Conservation (phyloP, 805 yeast genomes). For the Pichia phayaonensis region DNA sequence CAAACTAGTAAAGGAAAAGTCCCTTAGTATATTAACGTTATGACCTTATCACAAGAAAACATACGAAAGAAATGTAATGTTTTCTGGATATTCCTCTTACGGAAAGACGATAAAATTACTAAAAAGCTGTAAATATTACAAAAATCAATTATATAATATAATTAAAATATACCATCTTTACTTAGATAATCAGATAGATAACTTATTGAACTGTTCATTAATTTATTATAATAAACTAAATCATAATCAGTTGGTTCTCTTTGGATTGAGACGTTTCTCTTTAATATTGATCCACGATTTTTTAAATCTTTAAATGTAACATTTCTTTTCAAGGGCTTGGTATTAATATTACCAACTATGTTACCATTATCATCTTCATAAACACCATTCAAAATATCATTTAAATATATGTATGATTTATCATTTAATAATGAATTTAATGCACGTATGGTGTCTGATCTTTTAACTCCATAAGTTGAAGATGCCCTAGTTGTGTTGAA, state of each 20-base stretch:
- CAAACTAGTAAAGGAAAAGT: too few species aligned
- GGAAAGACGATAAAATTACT: too few species aligned
- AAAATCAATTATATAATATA: neutral
- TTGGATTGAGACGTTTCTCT: neutral
- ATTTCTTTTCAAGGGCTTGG: neutral
- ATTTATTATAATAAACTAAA: constrained; percentile 15
- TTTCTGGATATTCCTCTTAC: too few species aligned
- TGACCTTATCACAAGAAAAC: too few species aligned
- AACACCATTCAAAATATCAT: constrained; percentile 27
- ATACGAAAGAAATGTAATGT: too few species aligned
- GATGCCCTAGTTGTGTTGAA: neutral
- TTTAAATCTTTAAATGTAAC: neutral
- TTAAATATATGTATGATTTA: constrained; percentile 37
- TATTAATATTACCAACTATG: neutral
- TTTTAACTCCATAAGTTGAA: neutral
- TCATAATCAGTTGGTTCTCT: constrained; percentile 19
- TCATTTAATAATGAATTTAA: constrained; percentile 5
- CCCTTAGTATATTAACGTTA: too few species aligned
- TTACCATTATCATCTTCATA: neutral
- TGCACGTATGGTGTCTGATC: neutral
- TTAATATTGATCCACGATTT: neutral
- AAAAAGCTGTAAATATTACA: neutral
- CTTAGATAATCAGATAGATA: constrained; percentile 26
- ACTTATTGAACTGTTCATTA: constrained; percentile 29
- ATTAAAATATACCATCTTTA: neutral